Conservation (phyloP, 257 asterid genomes). For the Euphrasia confusa region DNA sequence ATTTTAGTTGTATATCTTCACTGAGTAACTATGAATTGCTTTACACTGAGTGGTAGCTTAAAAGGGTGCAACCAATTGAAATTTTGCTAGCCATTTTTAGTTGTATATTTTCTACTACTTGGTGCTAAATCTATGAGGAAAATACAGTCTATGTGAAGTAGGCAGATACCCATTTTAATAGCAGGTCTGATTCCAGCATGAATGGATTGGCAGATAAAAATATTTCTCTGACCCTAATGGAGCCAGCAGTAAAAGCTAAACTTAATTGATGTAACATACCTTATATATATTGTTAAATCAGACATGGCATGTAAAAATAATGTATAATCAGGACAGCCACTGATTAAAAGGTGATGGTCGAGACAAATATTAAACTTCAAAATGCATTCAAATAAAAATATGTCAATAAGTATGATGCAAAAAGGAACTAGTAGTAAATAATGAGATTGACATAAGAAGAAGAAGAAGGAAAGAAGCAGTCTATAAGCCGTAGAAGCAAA, state of each 20-base stretch:
- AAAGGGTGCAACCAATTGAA: not conserved
- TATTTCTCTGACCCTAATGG: too few relatives aligned
- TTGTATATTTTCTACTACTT: not conserved
- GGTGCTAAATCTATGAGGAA: slow-evolving; percentile 8
- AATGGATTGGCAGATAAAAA: too few relatives aligned
- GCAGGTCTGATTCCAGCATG: too few relatives aligned
- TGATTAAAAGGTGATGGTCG: not conserved
- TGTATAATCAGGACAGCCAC: not conserved
- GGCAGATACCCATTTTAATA: not conserved
- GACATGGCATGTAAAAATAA: not conserved
- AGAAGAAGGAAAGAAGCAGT: not conserved
- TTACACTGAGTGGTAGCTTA: not conserved
- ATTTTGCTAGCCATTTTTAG: not conserved
- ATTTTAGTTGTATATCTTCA: too few relatives aligned
- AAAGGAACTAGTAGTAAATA: not conserved
- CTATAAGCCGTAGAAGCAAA: slow-evolving; percentile 1
- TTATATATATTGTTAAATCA: not conserved
- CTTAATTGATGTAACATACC: slow-evolving; percentile 16
- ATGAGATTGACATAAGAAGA: not conserved
- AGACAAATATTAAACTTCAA: too few relatives aligned
- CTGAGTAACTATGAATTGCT: too few relatives aligned
- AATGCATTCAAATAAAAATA: not conserved
- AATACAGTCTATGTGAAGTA: slow-evolving; percentile 6
- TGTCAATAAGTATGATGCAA: not conserved
- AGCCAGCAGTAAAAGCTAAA: slow-evolving; percentile 1